A percentile compares a stretch with the other conserved stretches of the same genome.
These are phyloP conservation scores for Apium graveolens DNA, from an alignment of 129 eudicot species.

Conservation along the genomic window DNA sequence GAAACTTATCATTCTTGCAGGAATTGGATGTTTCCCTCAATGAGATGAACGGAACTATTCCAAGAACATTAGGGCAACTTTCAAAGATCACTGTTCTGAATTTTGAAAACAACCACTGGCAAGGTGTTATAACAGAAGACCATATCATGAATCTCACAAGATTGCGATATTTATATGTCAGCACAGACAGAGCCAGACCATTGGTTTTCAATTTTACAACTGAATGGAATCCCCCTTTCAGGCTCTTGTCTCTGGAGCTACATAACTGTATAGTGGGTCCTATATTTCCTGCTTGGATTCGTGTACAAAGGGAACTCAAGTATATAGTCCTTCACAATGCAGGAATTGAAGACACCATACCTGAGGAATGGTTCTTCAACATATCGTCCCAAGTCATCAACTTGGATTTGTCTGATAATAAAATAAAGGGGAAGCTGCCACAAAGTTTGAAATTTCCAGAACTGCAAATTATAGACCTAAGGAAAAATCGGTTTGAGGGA, in stretches of 20 bases:
- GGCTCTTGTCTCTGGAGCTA: slow-evolving; percentile 5
- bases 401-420: background rate
- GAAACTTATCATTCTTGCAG: slow-evolving; percentile 11
- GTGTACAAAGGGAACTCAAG: slow-evolving; percentile 7
- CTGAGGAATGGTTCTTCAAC: slow-evolving; percentile 3
- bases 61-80: slow-evolving; percentile 13
- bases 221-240: slow-evolving; percentile 30
- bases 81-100: background rate
- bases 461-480: background rate
- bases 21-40: slow-evolving; percentile 10
- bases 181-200: background rate
- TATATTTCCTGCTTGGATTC: background rate
- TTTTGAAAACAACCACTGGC: slow-evolving; percentile 9
- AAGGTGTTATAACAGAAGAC: slow-evolving; percentile 18
- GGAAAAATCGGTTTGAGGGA: background rate
- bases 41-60: slow-evolving; percentile 17
- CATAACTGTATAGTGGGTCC: slow-evolving; percentile 11
- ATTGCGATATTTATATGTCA: background rate
- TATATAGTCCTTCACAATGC: background rate
- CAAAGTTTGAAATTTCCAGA: background rate
- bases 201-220: slow-evolving; percentile 6
- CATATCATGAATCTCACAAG: slow-evolving; percentile 8
- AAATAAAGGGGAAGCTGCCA: slow-evolving; percentile 7
- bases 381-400: background rate
- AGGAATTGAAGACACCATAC: slow-evolving; percentile 14